These are phyloP conservation scores for Nymphaea thermarum DNA, from an alignment of 164 flowering plant species.

Conservation along the genomic window DNA sequence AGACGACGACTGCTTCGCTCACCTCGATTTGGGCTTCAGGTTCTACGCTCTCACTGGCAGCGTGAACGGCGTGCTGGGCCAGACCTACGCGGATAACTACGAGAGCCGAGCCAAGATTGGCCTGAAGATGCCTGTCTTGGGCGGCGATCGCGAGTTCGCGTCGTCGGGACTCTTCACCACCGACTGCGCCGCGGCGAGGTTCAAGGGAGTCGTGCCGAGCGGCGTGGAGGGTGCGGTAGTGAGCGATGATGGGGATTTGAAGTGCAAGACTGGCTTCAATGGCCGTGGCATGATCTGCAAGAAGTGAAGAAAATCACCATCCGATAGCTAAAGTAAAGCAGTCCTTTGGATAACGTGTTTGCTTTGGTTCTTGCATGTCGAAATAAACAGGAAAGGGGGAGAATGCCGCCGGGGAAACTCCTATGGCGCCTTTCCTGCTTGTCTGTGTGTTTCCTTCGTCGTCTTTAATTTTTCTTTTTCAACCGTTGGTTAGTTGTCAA, in stretches of 20 bases:
- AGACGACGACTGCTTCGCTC: slow-evolving; percentile 18
- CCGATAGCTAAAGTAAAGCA: too few relatives aligned
- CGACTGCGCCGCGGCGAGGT: slow-evolving; percentile 33
- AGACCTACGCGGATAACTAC: slow-evolving; percentile 12
- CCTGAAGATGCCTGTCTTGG: slow-evolving; percentile 12
- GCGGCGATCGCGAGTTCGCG: slow-evolving; percentile 10
- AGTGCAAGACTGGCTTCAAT: slow-evolving; percentile 10
- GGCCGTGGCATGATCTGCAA: slow-evolving; percentile 24
- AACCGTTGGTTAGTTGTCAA: too few relatives aligned
- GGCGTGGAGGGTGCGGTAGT: background rate
- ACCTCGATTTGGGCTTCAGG: slow-evolving; percentile 15
- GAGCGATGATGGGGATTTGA: slow-evolving; percentile 6
- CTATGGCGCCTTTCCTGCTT: too few relatives aligned
- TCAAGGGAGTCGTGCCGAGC: background rate
- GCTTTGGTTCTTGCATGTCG: too few relatives aligned
- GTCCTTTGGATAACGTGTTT: too few relatives aligned
- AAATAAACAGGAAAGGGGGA: too few relatives aligned
- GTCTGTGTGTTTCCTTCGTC: too few relatives aligned
- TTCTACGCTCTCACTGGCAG: slow-evolving; percentile 10
- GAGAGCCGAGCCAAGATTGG: slow-evolving; percentile 11
- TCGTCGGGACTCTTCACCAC: slow-evolving; percentile 31
- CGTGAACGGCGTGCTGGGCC: slow-evolving; percentile 18
- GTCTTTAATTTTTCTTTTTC: too few relatives aligned
- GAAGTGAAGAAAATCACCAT: slow-evolving; percentile 2
- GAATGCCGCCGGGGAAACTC: too few relatives aligned